phyloP scores from a whole-genome alignment of 352 stramenopile genomes.

The Chrysophaeum taylorii region DNA sequence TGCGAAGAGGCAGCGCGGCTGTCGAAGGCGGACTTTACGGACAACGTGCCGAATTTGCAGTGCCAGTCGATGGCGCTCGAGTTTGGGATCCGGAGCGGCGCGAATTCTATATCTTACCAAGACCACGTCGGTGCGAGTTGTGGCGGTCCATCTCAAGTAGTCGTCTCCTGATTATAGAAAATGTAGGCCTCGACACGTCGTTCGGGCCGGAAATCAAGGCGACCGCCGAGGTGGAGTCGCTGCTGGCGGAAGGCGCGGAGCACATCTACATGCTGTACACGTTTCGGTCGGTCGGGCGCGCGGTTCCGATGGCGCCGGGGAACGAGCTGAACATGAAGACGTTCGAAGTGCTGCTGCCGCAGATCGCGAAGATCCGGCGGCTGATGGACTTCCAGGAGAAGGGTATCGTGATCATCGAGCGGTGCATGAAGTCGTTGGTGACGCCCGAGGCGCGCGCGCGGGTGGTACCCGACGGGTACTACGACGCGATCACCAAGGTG shows the following conservation, averaged over 20 bases:
- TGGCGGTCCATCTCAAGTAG: too few species aligned
- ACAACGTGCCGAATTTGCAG: not conserved
- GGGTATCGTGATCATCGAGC: conserved; percentile 24
- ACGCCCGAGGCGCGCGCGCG: conserved; percentile 24
- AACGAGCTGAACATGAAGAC: conserved; percentile 27
- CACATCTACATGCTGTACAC: conserved; percentile 38
- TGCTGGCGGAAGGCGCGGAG: conserved; percentile 27
- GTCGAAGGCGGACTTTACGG: too few species aligned
- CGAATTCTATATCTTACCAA: not conserved
- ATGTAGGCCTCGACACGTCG: not conserved
- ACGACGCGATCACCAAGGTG: conserved; percentile 35
- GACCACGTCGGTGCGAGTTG: too few species aligned
- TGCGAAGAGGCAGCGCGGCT: too few species aligned
- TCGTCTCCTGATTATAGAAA: too few species aligned
- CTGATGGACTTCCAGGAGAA: conserved; percentile 36
- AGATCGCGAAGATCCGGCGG: conserved; percentile 36
- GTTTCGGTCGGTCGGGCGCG: conserved; percentile 31
- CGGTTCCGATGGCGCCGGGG: conserved; percentile 38
- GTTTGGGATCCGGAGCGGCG: not conserved
- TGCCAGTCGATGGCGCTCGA: not conserved
- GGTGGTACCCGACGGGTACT: conserved; percentile 32
- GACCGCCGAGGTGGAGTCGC: conserved; percentile 31
- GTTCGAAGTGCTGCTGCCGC: conserved; percentile 33
- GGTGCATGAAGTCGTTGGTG: conserved; percentile 23
- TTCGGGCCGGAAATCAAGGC: conserved; percentile 23